These are phyloP conservation scores for Mycena capillaripes DNA, from an alignment of 768 basidiomycete genomes.

Conservation along the genomic window DNA sequence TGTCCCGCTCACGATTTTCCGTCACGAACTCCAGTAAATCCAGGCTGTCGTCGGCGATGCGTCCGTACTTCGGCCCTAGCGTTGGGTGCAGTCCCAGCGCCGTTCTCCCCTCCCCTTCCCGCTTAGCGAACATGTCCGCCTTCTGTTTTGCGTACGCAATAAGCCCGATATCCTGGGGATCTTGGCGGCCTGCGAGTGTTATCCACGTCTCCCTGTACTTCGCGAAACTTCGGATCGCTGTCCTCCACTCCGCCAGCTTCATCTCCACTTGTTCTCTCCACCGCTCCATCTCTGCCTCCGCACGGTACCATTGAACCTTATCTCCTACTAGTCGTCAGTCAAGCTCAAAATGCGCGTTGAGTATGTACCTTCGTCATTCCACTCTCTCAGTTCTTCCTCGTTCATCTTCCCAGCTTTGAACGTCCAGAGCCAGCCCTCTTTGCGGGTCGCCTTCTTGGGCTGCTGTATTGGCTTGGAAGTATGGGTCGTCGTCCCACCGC, in stretches of 20 bases:
- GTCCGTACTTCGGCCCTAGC: background rate
- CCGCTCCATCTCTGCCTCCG: conserved; percentile 14
- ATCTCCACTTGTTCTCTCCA: conserved; percentile 3
- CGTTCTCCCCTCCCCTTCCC: background rate
- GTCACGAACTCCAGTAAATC: background rate
- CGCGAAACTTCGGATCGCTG: conserved; percentile 8
- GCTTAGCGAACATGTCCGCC: background rate
- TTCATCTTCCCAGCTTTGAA: conserved; percentile 1
- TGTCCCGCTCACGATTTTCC: background rate
- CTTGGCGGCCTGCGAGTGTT: background rate
- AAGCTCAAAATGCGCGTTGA: background rate
- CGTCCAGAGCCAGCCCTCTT: background rate
- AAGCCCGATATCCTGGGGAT: background rate
- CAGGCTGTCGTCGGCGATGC: background rate
- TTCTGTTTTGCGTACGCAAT: conserved; percentile 17
- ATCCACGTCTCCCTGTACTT: background rate
- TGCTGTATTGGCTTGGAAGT: no score
- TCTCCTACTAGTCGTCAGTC: background rate
- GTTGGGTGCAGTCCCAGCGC: background rate
- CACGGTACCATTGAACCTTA: conserved; percentile 7
- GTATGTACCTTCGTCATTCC: background rate
- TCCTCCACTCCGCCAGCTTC: conserved; percentile 12
- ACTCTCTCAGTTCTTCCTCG: background rate
- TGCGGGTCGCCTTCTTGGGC: background rate
- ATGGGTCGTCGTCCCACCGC: no score